Conservation (phyloP, 2,329 filamentous ascomycete genomes). For the Colletotrichum aenigma region DNA sequence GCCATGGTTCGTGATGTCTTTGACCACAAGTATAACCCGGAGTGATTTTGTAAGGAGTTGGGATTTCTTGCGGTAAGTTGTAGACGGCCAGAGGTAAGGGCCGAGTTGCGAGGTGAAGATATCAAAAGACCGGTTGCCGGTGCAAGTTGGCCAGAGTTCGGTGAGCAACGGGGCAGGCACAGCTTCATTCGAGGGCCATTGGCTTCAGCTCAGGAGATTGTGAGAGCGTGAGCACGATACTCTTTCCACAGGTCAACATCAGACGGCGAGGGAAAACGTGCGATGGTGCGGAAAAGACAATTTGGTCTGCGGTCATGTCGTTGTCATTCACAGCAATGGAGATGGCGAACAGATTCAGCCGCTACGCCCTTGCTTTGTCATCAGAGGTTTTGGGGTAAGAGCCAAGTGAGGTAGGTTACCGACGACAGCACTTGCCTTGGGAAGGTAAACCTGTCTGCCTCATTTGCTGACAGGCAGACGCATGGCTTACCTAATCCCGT, state of each 20-base stretch:
- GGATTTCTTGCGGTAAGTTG: neutral
- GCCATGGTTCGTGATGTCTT: slow-evolving; percentile 11
- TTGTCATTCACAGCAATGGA: neutral
- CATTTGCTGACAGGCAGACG: neutral
- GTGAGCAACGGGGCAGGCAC: neutral
- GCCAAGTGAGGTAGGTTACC: neutral
- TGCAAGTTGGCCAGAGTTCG: neutral
- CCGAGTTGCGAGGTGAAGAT: neutral
- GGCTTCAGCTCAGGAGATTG: neutral
- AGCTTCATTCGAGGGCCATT: neutral
- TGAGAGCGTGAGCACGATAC: neutral
- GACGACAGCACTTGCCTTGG: neutral
- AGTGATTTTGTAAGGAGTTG: neutral
- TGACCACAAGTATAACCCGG: neutral
- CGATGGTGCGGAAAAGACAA: neutral
- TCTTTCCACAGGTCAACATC: neutral
- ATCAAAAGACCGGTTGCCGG: neutral
- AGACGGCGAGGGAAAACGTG: neutral
- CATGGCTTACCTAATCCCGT: neutral
- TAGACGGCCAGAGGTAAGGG: neutral
- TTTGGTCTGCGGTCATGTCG: neutral
- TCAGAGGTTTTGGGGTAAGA: neutral
- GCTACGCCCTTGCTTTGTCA: slow-evolving; percentile 15
- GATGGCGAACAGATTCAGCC: neutral
- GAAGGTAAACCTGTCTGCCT: neutral